Conservation (phyloP, 2,329 filamentous ascomycete species). For the Lasiodiplodia hormozganensis region DNA sequence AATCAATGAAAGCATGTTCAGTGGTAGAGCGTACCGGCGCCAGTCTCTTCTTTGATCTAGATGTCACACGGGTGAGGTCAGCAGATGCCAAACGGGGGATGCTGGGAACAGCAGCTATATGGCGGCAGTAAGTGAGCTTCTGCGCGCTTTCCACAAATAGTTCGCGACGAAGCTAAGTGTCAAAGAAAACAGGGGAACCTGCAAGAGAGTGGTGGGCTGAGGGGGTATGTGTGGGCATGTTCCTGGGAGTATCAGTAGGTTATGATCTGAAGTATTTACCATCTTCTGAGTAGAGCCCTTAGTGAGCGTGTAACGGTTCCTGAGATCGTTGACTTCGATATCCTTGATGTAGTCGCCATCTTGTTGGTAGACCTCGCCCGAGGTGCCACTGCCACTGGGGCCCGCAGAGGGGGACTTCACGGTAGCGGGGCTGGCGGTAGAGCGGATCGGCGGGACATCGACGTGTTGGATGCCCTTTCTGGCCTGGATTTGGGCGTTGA, state of each 20-base stretch:
- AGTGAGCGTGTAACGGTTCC: slow-evolving; percentile 95
- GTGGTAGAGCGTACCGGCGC: slow-evolving; percentile 92
- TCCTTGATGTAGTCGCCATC: slow-evolving; percentile 99
- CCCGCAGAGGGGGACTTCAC: slow-evolving; percentile 62
- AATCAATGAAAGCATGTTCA: slow-evolving; percentile 67
- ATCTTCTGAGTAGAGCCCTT: slow-evolving; percentile 98
- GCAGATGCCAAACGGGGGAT: slow-evolving; percentile 85
- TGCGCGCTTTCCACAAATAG: slow-evolving; percentile 40
- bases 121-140: slow-evolving; percentile 55
- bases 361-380: slow-evolving; percentile 89
- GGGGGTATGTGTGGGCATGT: slow-evolving; percentile 29
- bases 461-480: slow-evolving; percentile 91
- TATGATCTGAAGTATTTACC: slow-evolving; percentile 85
- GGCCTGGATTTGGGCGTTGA: slow-evolving; percentile 56
- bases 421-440: slow-evolving; percentile 58
- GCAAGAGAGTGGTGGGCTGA: slow-evolving; percentile 28
- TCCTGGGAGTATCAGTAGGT: slow-evolving; percentile 67
- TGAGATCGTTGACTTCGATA: slow-evolving; percentile 97
- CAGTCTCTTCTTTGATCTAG: slow-evolving; percentile 99
- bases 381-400: slow-evolving; percentile 51
- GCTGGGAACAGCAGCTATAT: slow-evolving; percentile 49
- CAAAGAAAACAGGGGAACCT: slow-evolving; percentile 35
- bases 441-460: slow-evolving; percentile 81
- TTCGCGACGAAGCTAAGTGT: slow-evolving; percentile 37
- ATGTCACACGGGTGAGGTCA: slow-evolving; percentile 87